Evolutionary conservation across 768 basidiomycete genomes (phyloP).

Genomic region (Leccinum imitatum): DNA sequence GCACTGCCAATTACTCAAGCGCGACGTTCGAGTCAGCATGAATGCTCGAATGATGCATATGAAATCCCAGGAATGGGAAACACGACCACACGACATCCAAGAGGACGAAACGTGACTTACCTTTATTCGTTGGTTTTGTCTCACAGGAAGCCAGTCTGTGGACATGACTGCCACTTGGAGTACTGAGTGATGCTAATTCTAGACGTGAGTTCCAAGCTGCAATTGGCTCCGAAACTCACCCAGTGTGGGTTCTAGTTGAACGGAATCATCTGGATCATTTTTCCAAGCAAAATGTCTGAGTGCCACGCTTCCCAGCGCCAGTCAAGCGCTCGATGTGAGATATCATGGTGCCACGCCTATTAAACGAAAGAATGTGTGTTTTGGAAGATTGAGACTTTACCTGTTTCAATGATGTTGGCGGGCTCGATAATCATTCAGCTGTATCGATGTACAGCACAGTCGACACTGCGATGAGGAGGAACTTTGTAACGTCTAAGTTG

Average conservation of each 20-base stretch:
- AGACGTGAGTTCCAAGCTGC: not conserved
- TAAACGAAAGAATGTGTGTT: not conserved
- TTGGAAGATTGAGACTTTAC: not conserved
- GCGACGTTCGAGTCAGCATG: too few relatives aligned
- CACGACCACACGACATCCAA: not conserved
- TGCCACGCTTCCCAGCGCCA: not conserved
- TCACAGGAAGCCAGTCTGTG: constrained; percentile 9
- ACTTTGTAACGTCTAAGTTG: too few relatives aligned
- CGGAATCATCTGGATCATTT: not conserved
- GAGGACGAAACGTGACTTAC: not conserved
- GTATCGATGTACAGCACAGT: too few relatives aligned
- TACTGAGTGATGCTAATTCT: not conserved
- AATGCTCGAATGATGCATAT: not conserved
- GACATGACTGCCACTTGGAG: not conserved
- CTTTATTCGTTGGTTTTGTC: constrained; percentile 10
- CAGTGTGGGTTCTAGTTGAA: not conserved
- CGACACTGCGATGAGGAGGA: too few relatives aligned
- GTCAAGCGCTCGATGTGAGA: too few relatives aligned
- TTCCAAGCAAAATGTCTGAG: not conserved
- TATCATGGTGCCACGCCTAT: not conserved
- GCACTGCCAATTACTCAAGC: not conserved
- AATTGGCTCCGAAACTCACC: not conserved
- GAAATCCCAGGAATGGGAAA: constrained; percentile 14
- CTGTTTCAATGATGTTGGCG: not conserved
- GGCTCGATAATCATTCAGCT: too few relatives aligned